A percentile compares a stretch with the other conserved stretches of the same genome.
These are phyloP conservation scores for Jatropha curcas DNA, from an alignment of 345 rosid genomes.

Conservation along the genomic window DNA sequence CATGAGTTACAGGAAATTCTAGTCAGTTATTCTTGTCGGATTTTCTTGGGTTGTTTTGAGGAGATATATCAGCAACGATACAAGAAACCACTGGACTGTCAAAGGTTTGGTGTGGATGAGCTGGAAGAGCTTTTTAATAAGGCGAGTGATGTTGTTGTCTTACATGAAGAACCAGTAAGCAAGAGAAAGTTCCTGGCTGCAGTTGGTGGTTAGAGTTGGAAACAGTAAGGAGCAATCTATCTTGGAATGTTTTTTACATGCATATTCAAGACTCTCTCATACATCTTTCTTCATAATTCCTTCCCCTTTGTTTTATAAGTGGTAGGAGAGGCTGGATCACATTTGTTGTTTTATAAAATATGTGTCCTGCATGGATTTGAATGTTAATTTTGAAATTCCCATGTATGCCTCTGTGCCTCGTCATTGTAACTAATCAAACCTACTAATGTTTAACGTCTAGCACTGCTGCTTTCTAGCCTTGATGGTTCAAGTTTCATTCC, in stretches of 20 bases:
- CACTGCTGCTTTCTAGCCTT: background rate
- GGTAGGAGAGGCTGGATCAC: conserved; percentile 14
- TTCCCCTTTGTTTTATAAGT: background rate
- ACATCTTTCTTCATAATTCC: background rate
- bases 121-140: conserved; percentile 78
- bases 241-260: background rate
- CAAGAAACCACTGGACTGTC: conserved; percentile 64
- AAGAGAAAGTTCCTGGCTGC: conserved; percentile 58
- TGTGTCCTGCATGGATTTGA: conserved; percentile 18
- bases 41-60: conserved; percentile 76
- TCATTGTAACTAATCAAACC: conserved; percentile 1
- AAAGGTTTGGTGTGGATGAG: conserved; percentile 53
- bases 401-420: conserved; percentile 14
- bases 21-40: conserved; percentile 76
- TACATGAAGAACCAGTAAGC: conserved; percentile 45
- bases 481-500: background rate
- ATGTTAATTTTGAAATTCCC: conserved; percentile 2
- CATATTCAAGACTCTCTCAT: conserved; percentile 5
- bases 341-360: conserved; percentile 1
- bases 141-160: conserved; percentile 60
- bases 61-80: conserved; percentile 77
- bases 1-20: conserved; percentile 80
- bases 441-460: conserved; percentile 1
- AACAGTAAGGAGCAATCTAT: background rate
- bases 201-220: conserved; percentile 45